Percentiles rank a stretch among this genome's conserved stretches.
phyloP scores from a whole-genome alignment of 1,139 yeast species.

The Saccharomyces hybrid region DNA sequence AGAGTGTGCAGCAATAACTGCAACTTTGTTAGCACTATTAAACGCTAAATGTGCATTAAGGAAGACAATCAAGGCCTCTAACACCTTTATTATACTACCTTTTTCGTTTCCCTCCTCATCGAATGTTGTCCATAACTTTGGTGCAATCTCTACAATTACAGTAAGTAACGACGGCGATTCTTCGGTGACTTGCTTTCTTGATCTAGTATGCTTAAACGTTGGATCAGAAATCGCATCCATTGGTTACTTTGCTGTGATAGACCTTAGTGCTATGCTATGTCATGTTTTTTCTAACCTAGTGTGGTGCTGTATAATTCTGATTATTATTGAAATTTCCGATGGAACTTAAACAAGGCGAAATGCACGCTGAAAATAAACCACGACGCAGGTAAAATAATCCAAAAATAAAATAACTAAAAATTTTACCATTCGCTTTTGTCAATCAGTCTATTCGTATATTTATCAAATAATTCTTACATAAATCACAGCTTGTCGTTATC shows the following conservation, averaged over 20 bases:
- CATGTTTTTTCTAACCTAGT: background rate
- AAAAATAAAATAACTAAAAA: background rate
- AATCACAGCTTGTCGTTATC: background rate
- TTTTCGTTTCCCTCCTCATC: slow-evolving; percentile 24
- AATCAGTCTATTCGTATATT: background rate
- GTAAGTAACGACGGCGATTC: slow-evolving; percentile 81
- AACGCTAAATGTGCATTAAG: slow-evolving; percentile 82
- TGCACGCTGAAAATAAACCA: background rate
- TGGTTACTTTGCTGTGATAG: background rate
- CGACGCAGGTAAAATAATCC: background rate
- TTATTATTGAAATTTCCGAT: too few species aligned
- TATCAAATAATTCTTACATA: background rate
- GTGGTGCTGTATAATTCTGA: background rate
- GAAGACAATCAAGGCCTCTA: slow-evolving; percentile 29
- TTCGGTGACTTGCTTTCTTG: slow-evolving; percentile 32
- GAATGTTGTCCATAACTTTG: slow-evolving; percentile 64
- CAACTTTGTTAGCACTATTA: slow-evolving; percentile 78
- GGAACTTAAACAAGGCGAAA: background rate
- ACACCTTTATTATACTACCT: slow-evolving; percentile 24
- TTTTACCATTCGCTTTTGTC: background rate
- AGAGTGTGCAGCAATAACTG: slow-evolving; percentile 73
- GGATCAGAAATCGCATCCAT: slow-evolving; percentile 78
- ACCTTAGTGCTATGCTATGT: background rate
- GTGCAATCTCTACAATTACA: slow-evolving; percentile 71
- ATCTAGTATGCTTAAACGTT: slow-evolving; percentile 39